A percentile compares a stretch with the other conserved stretches of the same genome.
Conservation (phyloP, 345 rosid species). For the Populus davidiana region DNA sequence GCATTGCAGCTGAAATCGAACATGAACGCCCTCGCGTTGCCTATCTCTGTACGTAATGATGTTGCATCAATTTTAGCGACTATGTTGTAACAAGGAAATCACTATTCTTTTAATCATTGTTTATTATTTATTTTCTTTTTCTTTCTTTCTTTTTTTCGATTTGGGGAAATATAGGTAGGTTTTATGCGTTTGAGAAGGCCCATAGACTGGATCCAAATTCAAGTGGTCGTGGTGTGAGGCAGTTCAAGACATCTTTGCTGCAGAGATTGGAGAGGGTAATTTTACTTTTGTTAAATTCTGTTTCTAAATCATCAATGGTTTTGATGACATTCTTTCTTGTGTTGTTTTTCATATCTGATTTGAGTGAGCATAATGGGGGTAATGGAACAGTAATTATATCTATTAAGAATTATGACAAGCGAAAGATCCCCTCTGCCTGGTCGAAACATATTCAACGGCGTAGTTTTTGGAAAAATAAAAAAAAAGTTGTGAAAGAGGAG, state of each 20-base stretch:
- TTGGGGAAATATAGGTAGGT: slow-evolving; percentile 49
- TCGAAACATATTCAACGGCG: too few relatives aligned
- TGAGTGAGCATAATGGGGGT: background rate
- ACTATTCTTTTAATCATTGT: background rate
- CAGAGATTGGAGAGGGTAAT: slow-evolving; percentile 81
- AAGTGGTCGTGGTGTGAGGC: slow-evolving; percentile 80
- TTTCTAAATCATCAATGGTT: background rate
- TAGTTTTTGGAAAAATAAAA: too few relatives aligned
- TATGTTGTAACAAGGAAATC: background rate
- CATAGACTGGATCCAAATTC: slow-evolving; percentile 73
- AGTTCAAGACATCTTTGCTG: slow-evolving; percentile 73
- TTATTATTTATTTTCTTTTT: background rate
- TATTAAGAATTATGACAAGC: background rate
- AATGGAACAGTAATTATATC: too few relatives aligned
- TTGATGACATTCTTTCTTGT: background rate
- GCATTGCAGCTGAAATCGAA: slow-evolving; percentile 82
- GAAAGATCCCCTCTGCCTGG: background rate
- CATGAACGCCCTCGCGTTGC: slow-evolving; percentile 96
- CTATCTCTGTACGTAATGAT: slow-evolving; percentile 64
- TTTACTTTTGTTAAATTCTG: background rate
- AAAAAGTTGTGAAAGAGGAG: background rate
- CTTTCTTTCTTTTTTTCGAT: slow-evolving; percentile 1
- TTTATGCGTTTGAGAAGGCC: slow-evolving; percentile 90
- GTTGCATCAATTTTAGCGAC: background rate
- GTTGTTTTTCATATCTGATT: background rate